These are phyloP conservation scores for Colletotrichum trifolii DNA, from an alignment of 2,329 filamentous ascomycete species.

Conservation along the genomic window DNA sequence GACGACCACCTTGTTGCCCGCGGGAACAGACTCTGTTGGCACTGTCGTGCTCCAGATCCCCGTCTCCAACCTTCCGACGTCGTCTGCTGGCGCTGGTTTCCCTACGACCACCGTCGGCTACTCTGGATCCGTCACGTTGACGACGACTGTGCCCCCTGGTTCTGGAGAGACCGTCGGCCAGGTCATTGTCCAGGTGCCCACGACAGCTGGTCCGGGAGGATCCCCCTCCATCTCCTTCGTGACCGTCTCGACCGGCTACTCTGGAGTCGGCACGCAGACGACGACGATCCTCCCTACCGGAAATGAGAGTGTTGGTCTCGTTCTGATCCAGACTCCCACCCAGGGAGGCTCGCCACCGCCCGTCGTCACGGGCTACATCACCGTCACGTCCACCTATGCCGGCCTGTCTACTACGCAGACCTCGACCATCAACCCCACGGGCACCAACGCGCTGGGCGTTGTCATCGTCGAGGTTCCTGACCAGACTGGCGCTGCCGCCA, in stretches of 20 bases:
- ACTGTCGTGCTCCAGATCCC: constrained; percentile 11
- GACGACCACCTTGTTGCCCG: constrained; percentile 10
- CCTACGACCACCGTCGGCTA: constrained; percentile 1
- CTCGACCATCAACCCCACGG: constrained; percentile 10
- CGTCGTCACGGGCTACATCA: too few relatives aligned
- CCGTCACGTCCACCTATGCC: too few relatives aligned
- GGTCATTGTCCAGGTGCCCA: constrained; percentile 2
- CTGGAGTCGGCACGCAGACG: constrained; percentile 15
- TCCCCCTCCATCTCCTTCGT: constrained; percentile 11
- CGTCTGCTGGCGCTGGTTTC: background rate
- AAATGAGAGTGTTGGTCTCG: constrained; percentile 12
- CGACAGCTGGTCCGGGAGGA: background rate
- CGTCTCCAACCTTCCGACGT: background rate
- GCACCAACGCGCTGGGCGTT: background rate
- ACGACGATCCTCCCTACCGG: constrained; percentile 19
- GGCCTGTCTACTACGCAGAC: background rate
- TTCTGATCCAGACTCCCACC: constrained; percentile 27
- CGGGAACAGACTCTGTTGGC: constrained; percentile 7
- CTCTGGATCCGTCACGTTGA: background rate
- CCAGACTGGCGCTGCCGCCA: background rate
- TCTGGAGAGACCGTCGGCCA: background rate
- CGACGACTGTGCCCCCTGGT: constrained; percentile 2
- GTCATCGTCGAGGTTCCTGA: constrained; percentile 13
- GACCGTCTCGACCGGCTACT: constrained; percentile 24
- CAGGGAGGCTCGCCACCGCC: too few relatives aligned